Conservation (phyloP, 2,329 filamentous ascomycete species). For the Aspergillus clavatus region DNA sequence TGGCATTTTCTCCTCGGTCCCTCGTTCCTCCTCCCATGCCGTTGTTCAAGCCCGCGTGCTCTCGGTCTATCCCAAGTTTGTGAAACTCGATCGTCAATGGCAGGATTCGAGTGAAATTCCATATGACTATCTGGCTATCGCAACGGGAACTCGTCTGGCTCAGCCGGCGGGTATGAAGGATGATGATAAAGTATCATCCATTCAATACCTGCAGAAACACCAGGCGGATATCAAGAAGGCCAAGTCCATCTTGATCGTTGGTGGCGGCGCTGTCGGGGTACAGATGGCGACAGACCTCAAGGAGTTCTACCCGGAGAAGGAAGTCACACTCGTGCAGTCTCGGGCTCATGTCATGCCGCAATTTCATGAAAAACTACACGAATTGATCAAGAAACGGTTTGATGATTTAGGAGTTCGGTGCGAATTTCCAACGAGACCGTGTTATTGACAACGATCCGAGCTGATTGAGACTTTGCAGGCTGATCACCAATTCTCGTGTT, state of each 20-base stretch:
- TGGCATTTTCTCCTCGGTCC: constrained; percentile 23
- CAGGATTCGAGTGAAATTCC: constrained; percentile 27
- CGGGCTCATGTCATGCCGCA: constrained; percentile 35
- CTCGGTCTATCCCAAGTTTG: constrained; percentile 23
- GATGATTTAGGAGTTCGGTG: constrained; percentile 30
- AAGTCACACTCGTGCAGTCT: constrained; percentile 47
- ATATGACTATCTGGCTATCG: constrained; percentile 32
- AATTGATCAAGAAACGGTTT: constrained; percentile 29
- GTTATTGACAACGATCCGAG: too few species aligned
- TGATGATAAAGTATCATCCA: constrained; percentile 31
- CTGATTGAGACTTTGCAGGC: constrained; percentile 6
- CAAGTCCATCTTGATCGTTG: constrained; percentile 35
- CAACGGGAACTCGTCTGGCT: constrained; percentile 31
- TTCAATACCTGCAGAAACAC: constrained; percentile 30
- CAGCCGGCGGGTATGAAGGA: constrained; percentile 31
- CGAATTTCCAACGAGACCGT: too few species aligned
- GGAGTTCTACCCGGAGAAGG: constrained; percentile 45
- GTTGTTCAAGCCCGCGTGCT: constrained; percentile 32
- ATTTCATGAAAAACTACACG: constrained; percentile 29
- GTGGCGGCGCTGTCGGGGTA: constrained; percentile 49
- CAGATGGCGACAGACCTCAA: constrained; percentile 50
- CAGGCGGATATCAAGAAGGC: constrained; percentile 26
- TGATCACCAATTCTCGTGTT: constrained; percentile 29
- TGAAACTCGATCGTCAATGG: constrained; percentile 34
- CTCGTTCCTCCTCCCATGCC: constrained; percentile 21